Percentiles rank a stretch among this genome's conserved stretches.
Evolutionary conservation across 108 stramenopile species (phyloP).

Genomic region (Asterionellopsis glacialis): DNA sequence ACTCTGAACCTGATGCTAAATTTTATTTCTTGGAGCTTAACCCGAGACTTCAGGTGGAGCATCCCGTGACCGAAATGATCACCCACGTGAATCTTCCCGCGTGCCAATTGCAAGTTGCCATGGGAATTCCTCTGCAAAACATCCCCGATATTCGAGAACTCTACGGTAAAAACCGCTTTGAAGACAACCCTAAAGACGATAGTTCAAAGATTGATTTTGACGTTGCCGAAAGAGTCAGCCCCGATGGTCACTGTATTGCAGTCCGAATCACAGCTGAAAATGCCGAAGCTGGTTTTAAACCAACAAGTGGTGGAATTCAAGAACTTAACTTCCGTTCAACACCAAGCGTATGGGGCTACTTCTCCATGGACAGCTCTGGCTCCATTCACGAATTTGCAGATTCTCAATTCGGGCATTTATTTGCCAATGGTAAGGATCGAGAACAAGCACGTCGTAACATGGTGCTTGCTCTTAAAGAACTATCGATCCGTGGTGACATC

Average conservation of each 20-base stretch:
- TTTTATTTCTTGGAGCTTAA: slow-evolving; percentile 99
- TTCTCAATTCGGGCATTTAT: slow-evolving; percentile 99
- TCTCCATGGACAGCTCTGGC: slow-evolving; percentile 96
- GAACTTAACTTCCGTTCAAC: slow-evolving; percentile 98
- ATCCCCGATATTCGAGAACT: slow-evolving; percentile 95
- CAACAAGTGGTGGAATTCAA: slow-evolving; percentile 92
- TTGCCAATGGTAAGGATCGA: slow-evolving; percentile 89
- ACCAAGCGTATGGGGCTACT: slow-evolving; percentile 99
- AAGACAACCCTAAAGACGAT: slow-evolving; percentile 60
- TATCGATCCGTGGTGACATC: slow-evolving; percentile 98
- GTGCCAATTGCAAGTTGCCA: slow-evolving; percentile 96
- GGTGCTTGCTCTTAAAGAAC: slow-evolving; percentile 95
- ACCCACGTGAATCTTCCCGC: slow-evolving; percentile 96
- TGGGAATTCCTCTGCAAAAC: slow-evolving; percentile 96
- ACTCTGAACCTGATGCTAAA: slow-evolving; percentile 82
- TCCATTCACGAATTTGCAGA: slow-evolving; percentile 99
- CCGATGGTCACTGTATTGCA: slow-evolving; percentile 94
- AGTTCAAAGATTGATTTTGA: slow-evolving; percentile 71
- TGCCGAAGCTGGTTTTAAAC: slow-evolving; percentile 98
- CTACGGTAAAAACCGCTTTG: slow-evolving; percentile 87
- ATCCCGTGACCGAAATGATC: slow-evolving; percentile 99
- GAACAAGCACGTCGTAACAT: slow-evolving; percentile 96
- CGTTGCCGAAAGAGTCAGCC: slow-evolving; percentile 41
- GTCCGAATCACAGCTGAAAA: slow-evolving; percentile 99
- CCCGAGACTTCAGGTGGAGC: slow-evolving; percentile 98